Evolutionary conservation across 2,329 filamentous ascomycete species (phyloP).

Genomic region (Epichloe coenophiala): DNA sequence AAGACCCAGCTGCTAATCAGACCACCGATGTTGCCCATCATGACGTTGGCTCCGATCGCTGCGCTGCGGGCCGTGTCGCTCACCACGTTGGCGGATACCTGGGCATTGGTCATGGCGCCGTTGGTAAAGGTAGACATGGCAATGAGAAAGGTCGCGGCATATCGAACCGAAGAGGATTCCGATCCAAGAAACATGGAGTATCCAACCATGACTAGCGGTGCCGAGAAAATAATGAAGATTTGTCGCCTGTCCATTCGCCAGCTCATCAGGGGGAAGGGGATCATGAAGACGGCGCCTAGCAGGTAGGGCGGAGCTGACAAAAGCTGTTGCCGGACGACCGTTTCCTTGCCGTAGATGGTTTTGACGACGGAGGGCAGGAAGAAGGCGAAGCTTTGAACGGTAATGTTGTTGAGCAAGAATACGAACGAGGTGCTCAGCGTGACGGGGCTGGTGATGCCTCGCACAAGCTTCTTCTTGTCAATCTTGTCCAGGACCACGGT

Average conservation of each 20-base stretch:
- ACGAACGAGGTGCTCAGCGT: slow-evolving; percentile 42
- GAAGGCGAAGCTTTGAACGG: slow-evolving; percentile 57
- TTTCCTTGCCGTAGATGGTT: slow-evolving; percentile 47
- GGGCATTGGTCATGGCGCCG: slow-evolving; percentile 52
- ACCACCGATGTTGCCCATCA: slow-evolving; percentile 62
- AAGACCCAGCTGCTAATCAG: slow-evolving; percentile 54
- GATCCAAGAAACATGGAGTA: slow-evolving; percentile 59
- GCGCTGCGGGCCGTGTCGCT: slow-evolving; percentile 55
- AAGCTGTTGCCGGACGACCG: slow-evolving; percentile 50
- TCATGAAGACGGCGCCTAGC: slow-evolving; percentile 52
- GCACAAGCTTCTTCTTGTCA: slow-evolving; percentile 41
- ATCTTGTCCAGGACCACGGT: slow-evolving; percentile 52
- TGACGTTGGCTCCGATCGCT: slow-evolving; percentile 52
- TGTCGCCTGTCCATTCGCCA: slow-evolving; percentile 47
- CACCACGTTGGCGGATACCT: slow-evolving; percentile 57
- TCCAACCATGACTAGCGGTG: slow-evolving; percentile 53
- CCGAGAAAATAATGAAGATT: slow-evolving; percentile 44
- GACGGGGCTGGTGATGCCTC: slow-evolving; percentile 51
- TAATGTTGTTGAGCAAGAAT: slow-evolving; percentile 55
- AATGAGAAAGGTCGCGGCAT: slow-evolving; percentile 59
- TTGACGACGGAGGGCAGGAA: slow-evolving; percentile 56
- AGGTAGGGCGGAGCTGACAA: slow-evolving; percentile 59
- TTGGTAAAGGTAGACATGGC: slow-evolving; percentile 49
- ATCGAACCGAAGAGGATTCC: slow-evolving; percentile 37
- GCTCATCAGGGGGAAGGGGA: slow-evolving; percentile 46